Evolutionary conservation across 371 early-diverging fungal species (phyloP), one percentile per base, ranked within the genome.

Genomic region (Syncephalastrum sp.): DNA sequence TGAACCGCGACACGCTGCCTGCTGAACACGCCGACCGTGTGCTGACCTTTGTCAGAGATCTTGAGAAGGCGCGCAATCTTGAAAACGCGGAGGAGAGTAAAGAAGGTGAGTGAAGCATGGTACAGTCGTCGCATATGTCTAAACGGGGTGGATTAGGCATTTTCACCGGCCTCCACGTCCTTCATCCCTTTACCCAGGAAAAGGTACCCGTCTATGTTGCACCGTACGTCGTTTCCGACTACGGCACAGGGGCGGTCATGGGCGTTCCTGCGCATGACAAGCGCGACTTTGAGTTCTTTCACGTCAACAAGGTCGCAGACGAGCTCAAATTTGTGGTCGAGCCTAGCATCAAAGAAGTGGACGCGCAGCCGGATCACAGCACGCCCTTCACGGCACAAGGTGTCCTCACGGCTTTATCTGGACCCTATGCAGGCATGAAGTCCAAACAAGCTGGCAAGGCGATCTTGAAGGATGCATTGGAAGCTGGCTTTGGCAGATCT

Each of bases 201-300:
- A 25, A 60, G 7, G 67, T 93, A n/a, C 93, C 93, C 1, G 73
- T 93, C 15, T 93, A 87, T 53, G 82, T 89, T 10, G 86, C 90
- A 19, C 83, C 83, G 45, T 93, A 92, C 63, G 93, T 93, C 0
- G 67, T 92, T 5, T 76, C 86, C 0, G 87, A 88, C 47, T 93
- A 93, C 64, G 92, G 91, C 1, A 89, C 91, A 0, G 93, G 93
- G 13, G 91, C 92, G 3, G 90, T 93, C 24, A 93, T 93, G 93
- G 92, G 88, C 41, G 93, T 92, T 3, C 93, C 93, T 7, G 91
- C 83, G 5, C 92, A 92, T 61, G 93, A 93, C 58, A 75, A 81
- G 57, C 80, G 91, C 17, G 93, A 93, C 68, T 82, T 78, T 63
- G 82, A 83, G 42, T 91, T 92, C 66, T 83, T 85, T 48, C 68